Base-by-base conservation (phyloP, 139 green algal species). In the Trebouxia sp. region DNA sequence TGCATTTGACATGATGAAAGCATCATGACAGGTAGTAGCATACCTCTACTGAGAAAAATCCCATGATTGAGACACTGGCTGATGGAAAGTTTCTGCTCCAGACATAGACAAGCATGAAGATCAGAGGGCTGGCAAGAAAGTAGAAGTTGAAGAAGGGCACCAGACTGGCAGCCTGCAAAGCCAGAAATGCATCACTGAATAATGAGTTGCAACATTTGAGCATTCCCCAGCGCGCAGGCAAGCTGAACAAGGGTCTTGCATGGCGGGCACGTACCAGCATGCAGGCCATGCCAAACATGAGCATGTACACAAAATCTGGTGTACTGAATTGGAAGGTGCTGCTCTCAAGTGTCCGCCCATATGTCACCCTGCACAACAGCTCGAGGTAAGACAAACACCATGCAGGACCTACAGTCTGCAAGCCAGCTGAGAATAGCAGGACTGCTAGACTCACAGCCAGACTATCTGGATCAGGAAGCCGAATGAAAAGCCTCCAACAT, bases 71-170 rank as follows among this genome's bases (percentile, higher is more conserved):
- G 32, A 94, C 86, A 5, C 38, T 75, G 26, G 26, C 65, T 30
- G 86, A 79, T 6, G 88, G 47, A 75, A 84, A 85, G 22, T 86
- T 81, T 6, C 84, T 83, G 77, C 70, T 87, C 90, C 90, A 94
- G 32, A 95, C 65, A 81, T 94, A 94, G n/a, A 94, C 11, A n/a
- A 94, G 72, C 83, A 93, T 88, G 70, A 88, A 92, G n/a, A 95
- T 51, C 6, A 95, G 70, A 28, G 87, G 43, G 4, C 28, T n/a
- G 26, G 75, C 86, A 45, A 93, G 84, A 37, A 94, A 89, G 15
- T 12, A 24, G 41, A 83, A n/a, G 11, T 77, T 35, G 38, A 93
- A 80, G 22, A 83, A 70, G 11, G 89, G 89, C 17, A 86, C n/a
- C 17, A 77, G 20, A 41, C 41, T 81, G 11, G 55, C 77, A 75